phyloP scores from a whole-genome alignment of 202 grass and related monocot species.

The Setaria viridis region DNA sequence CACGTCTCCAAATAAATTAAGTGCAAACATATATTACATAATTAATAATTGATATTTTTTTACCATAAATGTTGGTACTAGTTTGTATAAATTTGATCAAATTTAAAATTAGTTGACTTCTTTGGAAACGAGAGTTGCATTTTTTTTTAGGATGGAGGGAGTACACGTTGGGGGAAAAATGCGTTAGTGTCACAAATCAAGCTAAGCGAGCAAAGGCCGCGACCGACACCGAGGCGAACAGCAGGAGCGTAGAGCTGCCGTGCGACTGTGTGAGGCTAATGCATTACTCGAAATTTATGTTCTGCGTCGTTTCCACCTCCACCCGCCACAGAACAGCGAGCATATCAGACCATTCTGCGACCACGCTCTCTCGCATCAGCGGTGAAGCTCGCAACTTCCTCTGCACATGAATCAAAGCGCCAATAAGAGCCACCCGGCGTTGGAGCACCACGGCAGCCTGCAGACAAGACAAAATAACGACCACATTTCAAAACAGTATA shows the following conservation, averaged over 20 bases:
- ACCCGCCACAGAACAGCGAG: neutral
- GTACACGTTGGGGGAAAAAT: neutral
- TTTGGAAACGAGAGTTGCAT: no score
- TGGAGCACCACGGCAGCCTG: neutral
- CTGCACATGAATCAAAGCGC: neutral
- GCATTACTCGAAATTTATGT: no score
- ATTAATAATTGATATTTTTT: no score
- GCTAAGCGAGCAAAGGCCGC: neutral
- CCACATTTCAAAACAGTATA: neutral
- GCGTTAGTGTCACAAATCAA: neutral
- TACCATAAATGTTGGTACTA: no score
- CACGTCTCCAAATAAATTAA: no score
- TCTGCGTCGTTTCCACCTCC: no score
- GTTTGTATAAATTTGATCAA: no score
- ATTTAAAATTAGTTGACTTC: no score
- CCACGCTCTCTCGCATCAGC: neutral
- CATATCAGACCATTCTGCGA: neutral
- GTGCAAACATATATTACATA: no score
- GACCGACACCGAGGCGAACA: neutral
- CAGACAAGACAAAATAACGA: neutral
- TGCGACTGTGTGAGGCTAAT: no score
- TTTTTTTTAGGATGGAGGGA: no score
- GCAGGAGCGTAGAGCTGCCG: neutral
- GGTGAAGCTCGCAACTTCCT: neutral
- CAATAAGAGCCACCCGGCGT: neutral